phyloP scores from a whole-genome alignment of 805 yeast genomes.

The Metschnikowia gruessii region DNA sequence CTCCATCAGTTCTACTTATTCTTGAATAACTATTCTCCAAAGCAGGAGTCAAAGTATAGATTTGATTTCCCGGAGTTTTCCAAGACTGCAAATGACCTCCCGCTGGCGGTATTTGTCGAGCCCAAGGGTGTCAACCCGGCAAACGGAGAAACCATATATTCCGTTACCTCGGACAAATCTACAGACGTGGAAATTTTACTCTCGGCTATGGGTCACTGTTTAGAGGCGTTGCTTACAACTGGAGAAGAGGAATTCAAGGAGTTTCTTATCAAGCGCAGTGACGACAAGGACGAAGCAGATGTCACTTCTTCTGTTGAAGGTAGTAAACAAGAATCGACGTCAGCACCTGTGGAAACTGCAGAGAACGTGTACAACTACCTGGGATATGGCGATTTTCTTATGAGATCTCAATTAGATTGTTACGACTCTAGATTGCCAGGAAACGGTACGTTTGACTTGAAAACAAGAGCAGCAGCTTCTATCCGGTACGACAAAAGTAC shows the following conservation, averaged over 20 bases:
- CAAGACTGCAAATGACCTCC: constrained; percentile 35
- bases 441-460: constrained; percentile 86
- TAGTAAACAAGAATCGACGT: constrained; percentile 8
- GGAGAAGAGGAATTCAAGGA: constrained; percentile 49
- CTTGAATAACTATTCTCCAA: constrained; percentile 43
- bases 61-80: constrained; percentile 43
- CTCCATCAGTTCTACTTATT: constrained; percentile 73
- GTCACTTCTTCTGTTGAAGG: constrained; percentile 5
- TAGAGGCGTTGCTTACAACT: constrained; percentile 74
- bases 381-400: constrained; percentile 58
- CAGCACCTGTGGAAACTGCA: background rate
- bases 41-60: constrained; percentile 20
- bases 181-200: constrained; percentile 65
- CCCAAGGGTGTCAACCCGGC: constrained; percentile 36
- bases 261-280: constrained; percentile 23
- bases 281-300: background rate
- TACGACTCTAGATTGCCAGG: constrained; percentile 76
- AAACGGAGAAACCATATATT: constrained; percentile 39
- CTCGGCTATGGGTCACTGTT: constrained; percentile 70
- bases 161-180: constrained; percentile 71
- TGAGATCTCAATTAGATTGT: constrained; percentile 92
- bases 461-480: constrained; percentile 87
- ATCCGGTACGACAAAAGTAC: constrained; percentile 74
- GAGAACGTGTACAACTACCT: constrained; percentile 66
- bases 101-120: constrained; percentile 57